Base-by-base conservation (phyloP, 2,329 filamentous ascomycete genomes). In the Beauveria scarabaeidicola region DNA sequence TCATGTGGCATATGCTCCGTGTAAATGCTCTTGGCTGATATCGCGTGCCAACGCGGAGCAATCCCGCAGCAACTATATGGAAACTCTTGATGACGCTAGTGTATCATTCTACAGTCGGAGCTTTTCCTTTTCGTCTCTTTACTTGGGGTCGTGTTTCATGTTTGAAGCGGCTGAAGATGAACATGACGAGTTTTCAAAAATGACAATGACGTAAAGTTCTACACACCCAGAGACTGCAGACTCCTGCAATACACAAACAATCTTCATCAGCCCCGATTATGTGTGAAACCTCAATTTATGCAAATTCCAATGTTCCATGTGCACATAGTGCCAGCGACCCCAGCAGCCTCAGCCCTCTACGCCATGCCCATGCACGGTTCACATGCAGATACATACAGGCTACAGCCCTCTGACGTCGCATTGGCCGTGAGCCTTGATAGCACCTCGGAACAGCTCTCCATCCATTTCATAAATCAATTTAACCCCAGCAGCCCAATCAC, bases 371-470 rank as follows among this genome's bases (percentile, higher is more conserved):
- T 58, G 55, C 46, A 51, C 32, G 19, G 36, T 58, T 58, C 55
- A 51, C 55, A 58, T 58, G 55, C 36, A 58, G 55, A 58, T 58
- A 36, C n/a, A n/a, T n/a, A n/a, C n/a, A n/a, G n/a, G n/a, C n/a
- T n/a, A n/a, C 54, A 57, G 54, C 54, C 54, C 54, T 57, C 54
- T 57, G 44, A 47, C 54, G 54, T 57, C 54, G 54, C 44, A 50
- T 46, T 41, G 21, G 21, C 25, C 23, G 21, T 10, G 36, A 41
- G 54, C 17, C 29, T 29, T 32, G 55, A 58, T 41, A 40, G 13
- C 17, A 43, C 19, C 15, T 27, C 7, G 21, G 17, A 21, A 46
- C 15, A 13, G 21, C 29, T 41, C n/a, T n/a, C 32, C n/a, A 13
- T 29, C 23, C 29, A 32, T 19, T 40, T 25, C 32, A 2, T 17